Evolutionary conservation across 805 yeast species (phyloP), one percentile per base, ranked within the genome.

Genomic region (Hanseniaspora valbyensis): DNA sequence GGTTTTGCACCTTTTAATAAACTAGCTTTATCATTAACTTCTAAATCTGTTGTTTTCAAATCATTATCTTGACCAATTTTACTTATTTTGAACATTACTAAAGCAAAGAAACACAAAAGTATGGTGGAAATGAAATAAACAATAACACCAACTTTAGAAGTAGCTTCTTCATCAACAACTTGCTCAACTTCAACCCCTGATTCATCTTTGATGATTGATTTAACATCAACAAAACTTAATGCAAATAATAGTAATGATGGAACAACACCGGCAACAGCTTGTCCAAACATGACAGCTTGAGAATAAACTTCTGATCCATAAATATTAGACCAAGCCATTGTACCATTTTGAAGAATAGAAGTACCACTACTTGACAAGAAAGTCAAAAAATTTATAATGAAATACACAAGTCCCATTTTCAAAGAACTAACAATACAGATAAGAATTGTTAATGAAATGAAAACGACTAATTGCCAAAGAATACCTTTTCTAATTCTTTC

Each of bases 271-370:
- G 96, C 87, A 16, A 90, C 69, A 0, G 95, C 95, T 64, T 90
- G 95, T 1, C 98, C 98, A 2, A 89, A 89, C 83, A 92, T 85
- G 1, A 83, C 83, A 0, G 84, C 94, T 59, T 92, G 95, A 10
- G 95, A 89, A 61, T 76, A 84, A 9, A 40, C 36, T 13, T 78
- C 73, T 0, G 86, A 73, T 3, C 92, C 89, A 60, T 78, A 70
- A 0, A 82, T 77, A 58, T 85, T 84, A 2, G 82, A 92, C 37
- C 86, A 72, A 4, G 97, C 95, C 79, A 89, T 78, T 8, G 84
- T 73, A 12, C 96, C 96, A 59, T 86, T 90, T 59, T 90, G 98
- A 1, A 92, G 81, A 55, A 81, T 67, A 30, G 94, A 81, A 1
- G 92, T 79, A 14, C 95, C 94, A 44, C 81, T 57, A 3, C 95